These are phyloP conservation scores for Xylogone sp. DNA, from an alignment of 2,329 filamentous ascomycete species.

Conservation along the genomic window DNA sequence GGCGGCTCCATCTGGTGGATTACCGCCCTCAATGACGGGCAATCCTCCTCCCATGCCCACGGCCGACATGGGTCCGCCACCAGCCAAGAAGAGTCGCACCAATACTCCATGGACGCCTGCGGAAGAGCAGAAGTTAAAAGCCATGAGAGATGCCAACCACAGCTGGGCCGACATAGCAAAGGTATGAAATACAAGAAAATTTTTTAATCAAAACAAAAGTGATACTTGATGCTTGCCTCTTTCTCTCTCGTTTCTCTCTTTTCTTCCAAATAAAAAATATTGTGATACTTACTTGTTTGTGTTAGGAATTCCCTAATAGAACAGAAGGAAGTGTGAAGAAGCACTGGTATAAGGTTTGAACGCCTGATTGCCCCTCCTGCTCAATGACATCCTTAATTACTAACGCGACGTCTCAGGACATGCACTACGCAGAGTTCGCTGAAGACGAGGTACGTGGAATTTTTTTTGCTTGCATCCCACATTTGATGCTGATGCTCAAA, in stretches of 20 bases:
- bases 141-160: conserved; percentile 87
- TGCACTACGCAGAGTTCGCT: conserved; percentile 98
- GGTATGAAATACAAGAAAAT: conserved; percentile 48
- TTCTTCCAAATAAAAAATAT: no score
- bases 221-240: conserved; percentile 11
- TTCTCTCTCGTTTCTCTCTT: no score
- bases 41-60: conserved; percentile 21
- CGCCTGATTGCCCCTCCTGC: conserved; percentile 13
- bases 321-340: conserved; percentile 99
- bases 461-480: conserved; percentile 5
- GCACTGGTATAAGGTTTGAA: conserved; percentile 94
- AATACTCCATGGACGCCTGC: conserved; percentile 98
- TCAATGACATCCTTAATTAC: neutral
- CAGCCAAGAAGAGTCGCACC: conserved; percentile 89
- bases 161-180: conserved; percentile 99
- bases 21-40: conserved; percentile 7
- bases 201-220: conserved; percentile 19
- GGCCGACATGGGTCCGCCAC: conserved; percentile 44
- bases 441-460: conserved; percentile 77
- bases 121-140: conserved; percentile 88
- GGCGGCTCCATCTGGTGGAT: conserved; percentile 16
- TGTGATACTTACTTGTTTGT: no score
- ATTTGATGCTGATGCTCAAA: conserved; percentile 22
- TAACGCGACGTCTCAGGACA: conserved; percentile 62
- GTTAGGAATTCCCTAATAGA: conserved; percentile 80